phyloP scores from a whole-genome alignment of 139 green algal species.

The Closterium sp. region DNA sequence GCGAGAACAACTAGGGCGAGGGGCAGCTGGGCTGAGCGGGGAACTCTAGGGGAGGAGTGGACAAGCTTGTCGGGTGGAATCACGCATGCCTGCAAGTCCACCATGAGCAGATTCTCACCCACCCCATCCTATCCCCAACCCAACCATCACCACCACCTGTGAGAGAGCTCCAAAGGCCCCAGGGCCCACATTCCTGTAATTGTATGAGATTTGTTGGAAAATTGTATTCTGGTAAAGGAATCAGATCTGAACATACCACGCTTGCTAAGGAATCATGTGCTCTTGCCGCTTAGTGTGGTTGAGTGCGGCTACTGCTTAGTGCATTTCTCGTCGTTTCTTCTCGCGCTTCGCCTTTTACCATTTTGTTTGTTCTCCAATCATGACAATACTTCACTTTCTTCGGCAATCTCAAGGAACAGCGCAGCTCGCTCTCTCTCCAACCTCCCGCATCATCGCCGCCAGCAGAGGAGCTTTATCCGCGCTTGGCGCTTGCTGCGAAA shows the following conservation, averaged over 20 bases:
- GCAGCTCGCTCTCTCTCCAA: background rate
- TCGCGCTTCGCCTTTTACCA: background rate
- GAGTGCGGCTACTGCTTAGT: no score
- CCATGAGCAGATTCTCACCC: no score
- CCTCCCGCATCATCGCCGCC: background rate
- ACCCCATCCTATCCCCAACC: no score
- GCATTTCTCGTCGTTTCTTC: background rate
- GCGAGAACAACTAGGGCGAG: background rate
- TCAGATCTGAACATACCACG: background rate
- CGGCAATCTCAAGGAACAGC: background rate
- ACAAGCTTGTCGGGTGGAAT: no score
- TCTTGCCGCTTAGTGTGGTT: background rate
- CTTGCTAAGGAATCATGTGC: background rate
- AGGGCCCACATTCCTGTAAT: background rate
- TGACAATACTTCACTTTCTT: background rate
- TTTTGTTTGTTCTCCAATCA: background rate
- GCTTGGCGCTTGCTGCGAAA: background rate
- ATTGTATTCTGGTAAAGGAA: background rate
- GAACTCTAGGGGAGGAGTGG: no score
- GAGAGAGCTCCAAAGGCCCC: no score
- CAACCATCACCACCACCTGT: no score
- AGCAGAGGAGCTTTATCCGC: background rate
- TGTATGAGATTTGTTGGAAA: background rate
- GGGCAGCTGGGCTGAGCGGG: no score
- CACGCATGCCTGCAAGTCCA: no score